These are phyloP conservation scores for Rugonectria rugulosa DNA, from an alignment of 2,329 filamentous ascomycete genomes.

Conservation along the genomic window DNA sequence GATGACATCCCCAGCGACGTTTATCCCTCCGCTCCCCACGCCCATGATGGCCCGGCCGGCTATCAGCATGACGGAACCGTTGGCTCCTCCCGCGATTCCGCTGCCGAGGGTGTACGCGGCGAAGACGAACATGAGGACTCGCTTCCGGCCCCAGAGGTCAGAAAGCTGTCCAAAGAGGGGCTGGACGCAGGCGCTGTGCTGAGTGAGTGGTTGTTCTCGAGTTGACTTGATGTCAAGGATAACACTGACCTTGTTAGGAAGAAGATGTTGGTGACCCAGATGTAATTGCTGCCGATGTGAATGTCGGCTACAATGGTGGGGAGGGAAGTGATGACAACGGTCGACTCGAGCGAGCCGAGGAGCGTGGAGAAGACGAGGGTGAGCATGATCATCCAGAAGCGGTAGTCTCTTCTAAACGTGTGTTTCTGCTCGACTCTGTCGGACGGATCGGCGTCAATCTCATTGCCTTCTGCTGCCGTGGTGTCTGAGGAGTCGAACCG, in stretches of 20 bases:
- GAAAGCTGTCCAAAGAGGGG: slow-evolving; percentile 59
- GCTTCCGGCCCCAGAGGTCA: slow-evolving; percentile 61
- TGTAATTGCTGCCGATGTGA: slow-evolving; percentile 34
- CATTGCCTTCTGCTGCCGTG: not conserved
- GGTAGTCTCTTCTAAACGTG: slow-evolving; percentile 26
- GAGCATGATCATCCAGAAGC: slow-evolving; percentile 40
- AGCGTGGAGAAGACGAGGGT: slow-evolving; percentile 32
- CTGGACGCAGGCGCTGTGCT: slow-evolving; percentile 45
- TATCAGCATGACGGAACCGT: slow-evolving; percentile 52
- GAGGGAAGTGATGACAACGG: slow-evolving; percentile 38
- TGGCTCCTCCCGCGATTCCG: slow-evolving; percentile 53
- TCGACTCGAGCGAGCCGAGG: slow-evolving; percentile 33
- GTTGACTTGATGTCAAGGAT: no score
- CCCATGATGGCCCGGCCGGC: slow-evolving; percentile 54
- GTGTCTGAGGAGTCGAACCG: not conserved
- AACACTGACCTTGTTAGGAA: slow-evolving; percentile 34
- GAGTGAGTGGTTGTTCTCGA: not conserved
- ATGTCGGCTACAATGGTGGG: slow-evolving; percentile 38
- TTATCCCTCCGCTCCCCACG: slow-evolving; percentile 37
- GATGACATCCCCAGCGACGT: slow-evolving; percentile 44
- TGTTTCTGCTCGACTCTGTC: not conserved
- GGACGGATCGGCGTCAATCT: not conserved
- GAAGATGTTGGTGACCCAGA: slow-evolving; percentile 41
- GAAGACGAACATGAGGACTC: slow-evolving; percentile 49
- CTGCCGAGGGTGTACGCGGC: slow-evolving; percentile 60